Conservation (phyloP, 2,329 filamentous ascomycete genomes). For the Trichocomaceae sp. region DNA sequence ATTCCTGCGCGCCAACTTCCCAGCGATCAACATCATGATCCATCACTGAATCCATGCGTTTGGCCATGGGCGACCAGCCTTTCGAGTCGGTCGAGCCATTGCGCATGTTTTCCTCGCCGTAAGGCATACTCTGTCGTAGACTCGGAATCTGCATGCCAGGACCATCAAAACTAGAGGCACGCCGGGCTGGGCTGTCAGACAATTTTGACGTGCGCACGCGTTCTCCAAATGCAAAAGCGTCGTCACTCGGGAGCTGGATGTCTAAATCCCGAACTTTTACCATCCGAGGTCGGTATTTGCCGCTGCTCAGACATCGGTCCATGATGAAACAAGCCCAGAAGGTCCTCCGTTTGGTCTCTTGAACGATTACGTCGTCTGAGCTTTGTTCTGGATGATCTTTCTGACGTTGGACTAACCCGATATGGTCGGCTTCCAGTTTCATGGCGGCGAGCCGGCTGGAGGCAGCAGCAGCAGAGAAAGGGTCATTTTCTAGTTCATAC, state of each 20-base stretch:
- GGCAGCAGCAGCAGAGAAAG: slow-evolving; percentile 24
- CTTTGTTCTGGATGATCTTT: slow-evolving; percentile 31
- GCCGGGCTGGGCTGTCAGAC: slow-evolving; percentile 36
- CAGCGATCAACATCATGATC: slow-evolving; percentile 45
- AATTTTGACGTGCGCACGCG: slow-evolving; percentile 48
- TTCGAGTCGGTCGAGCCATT: slow-evolving; percentile 30
- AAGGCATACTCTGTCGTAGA: slow-evolving; percentile 35
- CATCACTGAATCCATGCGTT: slow-evolving; percentile 30
- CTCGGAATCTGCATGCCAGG: slow-evolving; percentile 36
- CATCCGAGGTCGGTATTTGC: slow-evolving; percentile 49
- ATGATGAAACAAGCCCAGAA: slow-evolving; percentile 51
- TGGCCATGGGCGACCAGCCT: slow-evolving; percentile 34
- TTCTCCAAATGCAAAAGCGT: slow-evolving; percentile 50
- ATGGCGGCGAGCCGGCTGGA: slow-evolving; percentile 22
- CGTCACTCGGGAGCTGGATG: slow-evolving; percentile 27
- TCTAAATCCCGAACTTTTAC: slow-evolving; percentile 45
- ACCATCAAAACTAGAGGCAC: slow-evolving; percentile 35
- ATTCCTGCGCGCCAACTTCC: slow-evolving; percentile 49
- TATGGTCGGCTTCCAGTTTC: slow-evolving; percentile 32
- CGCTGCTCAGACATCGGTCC: slow-evolving; percentile 42
- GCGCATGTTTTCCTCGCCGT: slow-evolving; percentile 34
- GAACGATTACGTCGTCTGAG: slow-evolving; percentile 45
- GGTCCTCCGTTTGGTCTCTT: slow-evolving; percentile 46
- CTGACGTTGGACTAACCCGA: slow-evolving; percentile 28
- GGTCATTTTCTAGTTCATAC: slow-evolving; percentile 42